Evolutionary conservation across 345 rosid species (phyloP).

Genomic region (Lepidium sativum): DNA sequence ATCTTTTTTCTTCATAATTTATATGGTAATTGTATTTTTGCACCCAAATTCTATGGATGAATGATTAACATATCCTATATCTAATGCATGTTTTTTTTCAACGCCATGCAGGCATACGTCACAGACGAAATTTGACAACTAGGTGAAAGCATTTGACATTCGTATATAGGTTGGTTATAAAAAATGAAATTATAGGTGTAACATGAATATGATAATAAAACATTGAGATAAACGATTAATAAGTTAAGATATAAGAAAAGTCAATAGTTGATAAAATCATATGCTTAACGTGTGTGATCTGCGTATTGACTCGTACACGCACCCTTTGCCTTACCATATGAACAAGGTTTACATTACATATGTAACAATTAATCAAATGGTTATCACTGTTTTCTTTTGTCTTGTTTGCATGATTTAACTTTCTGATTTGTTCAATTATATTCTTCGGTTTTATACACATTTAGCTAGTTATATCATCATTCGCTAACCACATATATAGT

Average conservation of each 20-base stretch:
- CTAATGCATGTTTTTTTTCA: not conserved
- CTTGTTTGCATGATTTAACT: slow-evolving; percentile 18
- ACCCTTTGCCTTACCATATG: slow-evolving; percentile 22
- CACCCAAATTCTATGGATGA: too few relatives aligned
- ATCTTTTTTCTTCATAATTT: not conserved
- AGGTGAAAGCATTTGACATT: slow-evolving; percentile 25
- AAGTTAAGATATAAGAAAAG: not conserved
- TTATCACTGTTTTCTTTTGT: not conserved
- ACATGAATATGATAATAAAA: not conserved
- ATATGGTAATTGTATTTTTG: not conserved
- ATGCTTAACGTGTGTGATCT: slow-evolving; percentile 23
- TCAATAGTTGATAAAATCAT: slow-evolving; percentile 26
- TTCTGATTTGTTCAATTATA: not conserved
- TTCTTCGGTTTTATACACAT: too few relatives aligned
- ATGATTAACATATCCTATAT: not conserved
- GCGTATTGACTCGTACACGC: slow-evolving; percentile 23
- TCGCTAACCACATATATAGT: too few relatives aligned
- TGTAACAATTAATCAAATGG: not conserved
- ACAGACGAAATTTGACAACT: slow-evolving; percentile 16
- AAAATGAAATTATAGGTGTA: not conserved
- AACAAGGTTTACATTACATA: slow-evolving; percentile 5
- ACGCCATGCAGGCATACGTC: slow-evolving; percentile 30
- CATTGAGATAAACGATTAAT: not conserved
- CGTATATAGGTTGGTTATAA: not conserved
- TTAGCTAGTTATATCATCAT: too few relatives aligned